Base-by-base conservation (phyloP, 225 moss, liverwort and hornwort species). In the Marchantia paleacea region DNA sequence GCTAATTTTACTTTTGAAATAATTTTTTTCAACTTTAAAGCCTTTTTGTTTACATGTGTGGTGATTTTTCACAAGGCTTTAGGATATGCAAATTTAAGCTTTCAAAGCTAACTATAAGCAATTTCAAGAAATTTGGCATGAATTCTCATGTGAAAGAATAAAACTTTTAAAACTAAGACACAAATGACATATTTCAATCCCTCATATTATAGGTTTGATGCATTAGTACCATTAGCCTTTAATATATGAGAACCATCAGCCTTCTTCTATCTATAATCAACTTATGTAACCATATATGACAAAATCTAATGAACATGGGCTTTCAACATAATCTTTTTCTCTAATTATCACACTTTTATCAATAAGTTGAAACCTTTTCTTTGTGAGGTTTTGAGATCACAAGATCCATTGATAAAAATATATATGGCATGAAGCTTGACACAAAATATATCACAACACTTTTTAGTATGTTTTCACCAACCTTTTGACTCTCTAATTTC, bases 141-240 rank as follows among this genome's bases (percentile, higher is more conserved):
- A 30, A 60, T 39, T 76, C 58, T 3, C 30, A 57, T 18, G 30
- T 30, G 75, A 57, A 57, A 76, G 54, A 60, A 76, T 31, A 76
- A 60, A 47, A 76, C 57, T 14, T 55, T 57, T 76, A 29, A 76
- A 15, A 76, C 75, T 31, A 60, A 76, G 57, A 57, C 75, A 4
- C 57, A 76, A 39, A 76, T 76, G 57, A 30, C 75, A 31, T 57
- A 55, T 58, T 57, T 29, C 57, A 1, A 76, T 39, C 57, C 30
- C 47, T 61, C 75, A 31, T 15, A 57, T 29, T 29, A 28, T 16
- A 73, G 51, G 52, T 52, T 24, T 26, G 69, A 28, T 65, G 69
- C 12, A 15, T 39, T 16, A 69, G 11, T 30, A 8, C 30, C 30
- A 47, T 18, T 48, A 47, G 69, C 47, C 69, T 69, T 69, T 73